Conservation (phyloP, 768 basidiomycete genomes). For the Tulasnella sp. region DNA sequence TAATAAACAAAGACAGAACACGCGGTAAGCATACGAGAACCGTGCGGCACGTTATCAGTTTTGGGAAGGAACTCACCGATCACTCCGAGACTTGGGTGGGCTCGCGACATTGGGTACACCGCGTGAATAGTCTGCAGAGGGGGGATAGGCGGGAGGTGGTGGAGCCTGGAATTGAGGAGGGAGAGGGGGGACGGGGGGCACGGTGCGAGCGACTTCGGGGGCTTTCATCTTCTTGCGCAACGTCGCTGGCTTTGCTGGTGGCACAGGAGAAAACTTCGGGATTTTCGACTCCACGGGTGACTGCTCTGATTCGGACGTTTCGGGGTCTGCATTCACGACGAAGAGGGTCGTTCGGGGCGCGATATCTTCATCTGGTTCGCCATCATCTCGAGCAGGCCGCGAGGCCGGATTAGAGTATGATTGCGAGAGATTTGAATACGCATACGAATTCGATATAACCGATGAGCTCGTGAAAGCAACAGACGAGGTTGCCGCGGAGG, state of each 20-base stretch:
- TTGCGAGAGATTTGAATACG: background rate
- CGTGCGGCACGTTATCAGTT: conserved; percentile 1
- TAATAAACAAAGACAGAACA: background rate
- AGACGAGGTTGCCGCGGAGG: conserved; percentile 8
- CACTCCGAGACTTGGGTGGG: background rate
- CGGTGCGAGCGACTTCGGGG: background rate
- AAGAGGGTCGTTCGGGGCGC: background rate
- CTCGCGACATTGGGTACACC: background rate
- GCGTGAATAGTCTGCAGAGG: background rate
- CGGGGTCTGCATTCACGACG: conserved; percentile 4
- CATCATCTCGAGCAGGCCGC: background rate
- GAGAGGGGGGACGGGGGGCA: conserved; percentile 8
- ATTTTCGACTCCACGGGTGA: background rate
- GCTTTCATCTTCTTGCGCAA: background rate
- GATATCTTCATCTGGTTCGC: background rate
- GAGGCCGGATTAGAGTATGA: background rate
- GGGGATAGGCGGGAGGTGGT: conserved; percentile 4
- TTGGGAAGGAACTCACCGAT: background rate
- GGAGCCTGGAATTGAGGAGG: conserved; percentile 12
- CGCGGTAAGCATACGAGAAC: background rate
- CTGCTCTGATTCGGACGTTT: background rate
- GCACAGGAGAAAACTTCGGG: background rate
- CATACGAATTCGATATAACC: background rate
- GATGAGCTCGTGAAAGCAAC: conserved; percentile 8
- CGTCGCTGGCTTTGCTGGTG: background rate